Evolutionary conservation across 75 land plant species (phyloP), one percentile per base, ranked within the genome.

Genomic region (Adiantum capillusveneris): DNA sequence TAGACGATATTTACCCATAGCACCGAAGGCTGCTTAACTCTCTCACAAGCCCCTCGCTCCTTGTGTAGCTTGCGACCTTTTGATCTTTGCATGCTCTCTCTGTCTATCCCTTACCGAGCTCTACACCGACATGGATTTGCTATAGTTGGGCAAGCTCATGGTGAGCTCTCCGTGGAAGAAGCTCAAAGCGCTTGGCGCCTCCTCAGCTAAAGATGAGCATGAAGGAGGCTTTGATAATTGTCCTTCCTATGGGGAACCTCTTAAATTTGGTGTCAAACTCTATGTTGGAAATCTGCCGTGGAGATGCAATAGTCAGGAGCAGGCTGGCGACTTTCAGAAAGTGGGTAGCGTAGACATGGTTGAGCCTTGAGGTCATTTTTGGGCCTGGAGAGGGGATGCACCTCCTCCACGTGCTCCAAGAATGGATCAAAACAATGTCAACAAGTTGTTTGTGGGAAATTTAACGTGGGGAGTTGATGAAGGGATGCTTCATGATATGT

Each of bases 261-360:
- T 27, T 21, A 14, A 46, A 25, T 53, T 6, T 50, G 63, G 66
- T 1, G 70, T 79, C 29, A 91, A 84, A 79, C 65, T 91, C 7
- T 91, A 91, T 48, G 77, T 91, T 58, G 95, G 95, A 16, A 93
- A 93, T 46, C 59, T 93, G 79, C 90, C 98, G 11, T 93, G 82
- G 52, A 69, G 48, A 44, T 79, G 73, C 46, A 87, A 88, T 44
- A 93, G 95, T 59, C 70, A 86, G 27, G 78, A 76, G 64, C 58
- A 88, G 62, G 90, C 98, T 24, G 86, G 75, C 25, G 62, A 85
- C 19, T 66, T 88, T 49, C 83, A 83, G 58, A 65, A 81, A 11
- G 63, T 68, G 56, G 98, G 75, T 0, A 72, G 53, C 30, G 85
- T 88, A 11, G 98, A 93, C 51, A 57, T 86, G 27, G 74, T 90